Evolutionary conservation across 192 early-diverging fungal genomes (phyloP).

Genomic region (Gryganskiella cystojenkinii): DNA sequence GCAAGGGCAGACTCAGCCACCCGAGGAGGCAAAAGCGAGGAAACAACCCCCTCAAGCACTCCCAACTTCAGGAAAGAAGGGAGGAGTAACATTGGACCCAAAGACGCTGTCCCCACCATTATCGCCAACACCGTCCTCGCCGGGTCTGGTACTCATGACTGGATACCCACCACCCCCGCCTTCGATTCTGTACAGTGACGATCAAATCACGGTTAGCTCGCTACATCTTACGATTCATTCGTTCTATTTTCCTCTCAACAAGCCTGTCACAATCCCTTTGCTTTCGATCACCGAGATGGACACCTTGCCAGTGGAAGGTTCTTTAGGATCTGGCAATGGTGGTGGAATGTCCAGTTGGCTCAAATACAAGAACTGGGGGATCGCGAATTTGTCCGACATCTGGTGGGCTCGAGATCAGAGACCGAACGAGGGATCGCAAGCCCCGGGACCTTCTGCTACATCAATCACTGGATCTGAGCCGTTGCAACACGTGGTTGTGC

Average conservation of each 20-base stretch:
- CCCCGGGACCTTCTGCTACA: background rate
- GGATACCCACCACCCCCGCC: slow-evolving; percentile 44
- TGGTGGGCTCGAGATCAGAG: slow-evolving; percentile 46
- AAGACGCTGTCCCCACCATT: background rate
- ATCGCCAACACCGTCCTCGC: background rate
- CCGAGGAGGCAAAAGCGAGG: background rate
- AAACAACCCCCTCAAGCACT: background rate
- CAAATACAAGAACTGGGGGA: slow-evolving; percentile 51
- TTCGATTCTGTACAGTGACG: slow-evolving; percentile 43
- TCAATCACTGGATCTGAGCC: background rate
- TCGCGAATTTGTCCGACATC: slow-evolving; percentile 26
- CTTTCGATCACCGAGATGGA: slow-evolving; percentile 40
- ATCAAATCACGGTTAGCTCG: slow-evolving; percentile 47
- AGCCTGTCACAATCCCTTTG: slow-evolving; percentile 37
- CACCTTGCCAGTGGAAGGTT: slow-evolving; percentile 1
- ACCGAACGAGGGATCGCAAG: background rate
- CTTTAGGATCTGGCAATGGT: slow-evolving; percentile 5
- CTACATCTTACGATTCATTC: slow-evolving; percentile 48
- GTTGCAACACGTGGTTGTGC: slow-evolving; percentile 37
- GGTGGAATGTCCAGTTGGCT: slow-evolving; percentile 29
- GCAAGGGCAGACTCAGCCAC: background rate
- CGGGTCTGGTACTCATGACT: background rate
- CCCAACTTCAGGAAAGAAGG: background rate
- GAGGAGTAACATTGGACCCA: no score
- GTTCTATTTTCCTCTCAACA: slow-evolving; percentile 50